phyloP scores from a whole-genome alignment of 2,329 filamentous ascomycete species.

The Bipolaris gigantea region DNA sequence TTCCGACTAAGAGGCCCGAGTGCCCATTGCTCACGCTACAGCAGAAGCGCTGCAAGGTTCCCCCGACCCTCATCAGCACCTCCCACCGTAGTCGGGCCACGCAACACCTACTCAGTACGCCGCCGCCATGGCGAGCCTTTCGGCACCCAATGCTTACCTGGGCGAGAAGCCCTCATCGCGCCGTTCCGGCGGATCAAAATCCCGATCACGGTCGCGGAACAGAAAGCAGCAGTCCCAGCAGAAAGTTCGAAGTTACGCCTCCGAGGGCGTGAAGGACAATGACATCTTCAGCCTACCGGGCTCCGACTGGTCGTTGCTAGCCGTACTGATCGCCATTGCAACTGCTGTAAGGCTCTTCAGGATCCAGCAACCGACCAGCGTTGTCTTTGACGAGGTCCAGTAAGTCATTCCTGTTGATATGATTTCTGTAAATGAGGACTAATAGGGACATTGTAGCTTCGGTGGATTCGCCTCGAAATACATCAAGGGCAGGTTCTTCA shows the following conservation, averaged over 20 bases:
- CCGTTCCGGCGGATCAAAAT: constrained; percentile 41
- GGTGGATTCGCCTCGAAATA: constrained; percentile 98
- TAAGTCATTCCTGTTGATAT: constrained; percentile 56
- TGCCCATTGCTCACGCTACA: constrained; percentile 3
- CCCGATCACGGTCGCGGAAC: constrained; percentile 36
- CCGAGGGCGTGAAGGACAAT: constrained; percentile 81
- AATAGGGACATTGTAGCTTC: constrained; percentile 63
- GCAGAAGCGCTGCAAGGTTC: constrained; percentile 11
- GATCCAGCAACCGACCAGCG: constrained; percentile 93
- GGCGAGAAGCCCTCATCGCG: constrained; percentile 37
- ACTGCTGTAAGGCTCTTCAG: constrained; percentile 84
- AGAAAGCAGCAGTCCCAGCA: constrained; percentile 40
- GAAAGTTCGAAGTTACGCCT: constrained; percentile 63
- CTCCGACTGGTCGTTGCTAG: constrained; percentile 79
- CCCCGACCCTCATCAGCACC: constrained; percentile 14
- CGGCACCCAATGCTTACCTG: constrained; percentile 34
- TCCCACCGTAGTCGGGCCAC: constrained; percentile 26
- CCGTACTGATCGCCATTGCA: constrained; percentile 72
- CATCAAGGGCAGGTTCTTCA: constrained; percentile 99
- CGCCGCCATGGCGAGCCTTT: constrained; percentile 41
- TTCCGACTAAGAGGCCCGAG: constrained; percentile 4
- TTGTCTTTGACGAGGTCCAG: constrained; percentile 99
- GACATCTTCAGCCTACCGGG: constrained; percentile 86
- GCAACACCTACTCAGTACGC: constrained; percentile 27
- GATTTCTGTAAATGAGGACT: constrained; percentile 16